These are phyloP conservation scores for Pyronema omphalodes DNA, from an alignment of 495 filamentous ascomycete genomes.

Conservation along the genomic window DNA sequence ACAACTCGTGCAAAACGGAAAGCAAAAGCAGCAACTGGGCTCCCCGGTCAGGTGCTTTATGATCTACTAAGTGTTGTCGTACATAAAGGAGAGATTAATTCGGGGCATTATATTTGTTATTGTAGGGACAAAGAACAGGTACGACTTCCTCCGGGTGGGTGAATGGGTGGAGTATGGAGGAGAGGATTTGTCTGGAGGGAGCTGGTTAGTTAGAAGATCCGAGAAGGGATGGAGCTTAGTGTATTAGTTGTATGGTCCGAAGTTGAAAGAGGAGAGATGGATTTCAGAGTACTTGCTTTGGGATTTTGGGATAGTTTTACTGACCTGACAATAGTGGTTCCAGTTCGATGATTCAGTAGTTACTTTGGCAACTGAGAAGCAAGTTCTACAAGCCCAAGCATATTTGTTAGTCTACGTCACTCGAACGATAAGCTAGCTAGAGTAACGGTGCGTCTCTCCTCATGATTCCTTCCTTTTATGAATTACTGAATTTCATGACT, in stretches of 20 bases:
- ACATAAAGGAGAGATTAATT: constrained; percentile 72
- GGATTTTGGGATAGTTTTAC: constrained; percentile 5
- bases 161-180: neutral
- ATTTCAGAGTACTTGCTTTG: neutral
- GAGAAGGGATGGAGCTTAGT: constrained; percentile 4
- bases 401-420: constrained; percentile 80
- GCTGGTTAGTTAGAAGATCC: neutral
- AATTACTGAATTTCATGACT: neutral
- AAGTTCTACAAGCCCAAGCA: constrained; percentile 64
- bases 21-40: constrained; percentile 12
- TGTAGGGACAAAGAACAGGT: constrained; percentile 60
- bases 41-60: constrained; percentile 32
- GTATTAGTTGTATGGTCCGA: too few species aligned
- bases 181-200: neutral
- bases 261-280: constrained; percentile 4
- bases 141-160: constrained; percentile 22
- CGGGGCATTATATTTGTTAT: constrained; percentile 81
- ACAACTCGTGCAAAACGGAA: constrained; percentile 40
- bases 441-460: neutral
- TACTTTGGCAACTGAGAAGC: constrained; percentile 52
- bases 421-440: constrained; percentile 23
- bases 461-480: too few species aligned
- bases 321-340: constrained; percentile 48
- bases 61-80: constrained; percentile 72
- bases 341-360: constrained; percentile 84